Conservation (phyloP, 345 rosid genomes). For the Lumnitzera racemosa region DNA sequence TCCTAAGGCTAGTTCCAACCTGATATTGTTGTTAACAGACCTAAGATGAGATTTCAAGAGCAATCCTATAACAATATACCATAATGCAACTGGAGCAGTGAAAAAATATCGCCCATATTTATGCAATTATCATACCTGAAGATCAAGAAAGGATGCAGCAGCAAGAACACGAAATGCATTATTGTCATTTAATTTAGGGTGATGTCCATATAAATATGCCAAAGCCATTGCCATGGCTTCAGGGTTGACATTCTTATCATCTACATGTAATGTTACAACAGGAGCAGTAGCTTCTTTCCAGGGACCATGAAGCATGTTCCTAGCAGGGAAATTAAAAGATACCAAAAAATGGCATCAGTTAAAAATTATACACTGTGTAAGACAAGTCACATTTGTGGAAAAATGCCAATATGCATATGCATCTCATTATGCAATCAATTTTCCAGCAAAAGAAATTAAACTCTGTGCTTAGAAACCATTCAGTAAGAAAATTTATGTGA, state of each 20-base stretch:
- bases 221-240: conserved; percentile 79
- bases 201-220: conserved; percentile 85
- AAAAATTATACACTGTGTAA: neutral
- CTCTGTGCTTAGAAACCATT: too few species aligned
- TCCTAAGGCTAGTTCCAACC: too few species aligned
- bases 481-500: too few species aligned
- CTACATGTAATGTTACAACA: conserved; percentile 60
- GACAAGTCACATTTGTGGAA: neutral
- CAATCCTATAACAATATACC: too few species aligned
- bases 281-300: conserved; percentile 96
- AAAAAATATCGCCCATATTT: neutral
- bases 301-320: conserved; percentile 94
- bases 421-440: too few species aligned
- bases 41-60: too few species aligned
- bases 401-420: neutral
- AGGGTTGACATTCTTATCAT: conserved; percentile 84
- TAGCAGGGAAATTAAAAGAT: conserved; percentile 11
- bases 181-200: conserved; percentile 76
- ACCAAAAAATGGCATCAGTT: conserved; percentile 3
- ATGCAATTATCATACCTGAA: conserved; percentile 49
- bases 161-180: conserved; percentile 93
- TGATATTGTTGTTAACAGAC: too few species aligned
- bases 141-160: conserved; percentile 97
- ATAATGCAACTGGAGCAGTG: neutral
- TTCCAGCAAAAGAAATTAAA: too few species aligned